phyloP scores from a whole-genome alignment of 352 stramenopile species.

The Phytophthora cryptogea region DNA sequence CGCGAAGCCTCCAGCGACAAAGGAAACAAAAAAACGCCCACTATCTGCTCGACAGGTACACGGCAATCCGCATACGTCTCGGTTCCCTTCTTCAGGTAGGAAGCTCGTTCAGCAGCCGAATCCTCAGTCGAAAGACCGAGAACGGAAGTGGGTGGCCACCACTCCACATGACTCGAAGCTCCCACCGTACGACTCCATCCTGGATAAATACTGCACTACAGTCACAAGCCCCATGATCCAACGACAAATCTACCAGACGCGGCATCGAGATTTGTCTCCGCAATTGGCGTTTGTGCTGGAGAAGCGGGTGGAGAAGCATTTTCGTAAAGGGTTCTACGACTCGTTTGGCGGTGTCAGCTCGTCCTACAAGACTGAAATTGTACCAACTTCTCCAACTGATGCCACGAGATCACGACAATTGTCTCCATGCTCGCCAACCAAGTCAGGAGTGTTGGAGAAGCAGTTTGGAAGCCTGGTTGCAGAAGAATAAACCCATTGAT shows the following conservation, averaged over 20 bases:
- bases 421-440: constrained; percentile 1
- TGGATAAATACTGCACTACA: constrained; percentile 80
- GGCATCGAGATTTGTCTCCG: constrained; percentile 60
- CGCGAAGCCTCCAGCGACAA: constrained; percentile 14
- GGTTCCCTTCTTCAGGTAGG: constrained; percentile 10
- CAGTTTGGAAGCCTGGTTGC: background rate
- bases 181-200: constrained; percentile 72
- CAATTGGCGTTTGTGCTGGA: constrained; percentile 77
- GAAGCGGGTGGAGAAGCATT: constrained; percentile 66
- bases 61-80: constrained; percentile 5
- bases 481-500: constrained; percentile 1
- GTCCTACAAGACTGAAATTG: constrained; percentile 50
- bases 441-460: constrained; percentile 9
- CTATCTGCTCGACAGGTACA: constrained; percentile 31
- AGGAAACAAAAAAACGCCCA: constrained; percentile 19
- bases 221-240: constrained; percentile 79
- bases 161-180: constrained; percentile 57
- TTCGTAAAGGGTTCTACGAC: constrained; percentile 37
- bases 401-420: constrained; percentile 7
- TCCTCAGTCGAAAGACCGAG: constrained; percentile 36
- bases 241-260: constrained; percentile 74
- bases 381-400: constrained; percentile 17
- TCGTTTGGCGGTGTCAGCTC: constrained; percentile 44
- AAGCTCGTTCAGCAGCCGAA: constrained; percentile 19
- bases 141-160: constrained; percentile 61